Conservation (phyloP, 2,329 filamentous ascomycete genomes). For the Diaporthe ampelina region DNA sequence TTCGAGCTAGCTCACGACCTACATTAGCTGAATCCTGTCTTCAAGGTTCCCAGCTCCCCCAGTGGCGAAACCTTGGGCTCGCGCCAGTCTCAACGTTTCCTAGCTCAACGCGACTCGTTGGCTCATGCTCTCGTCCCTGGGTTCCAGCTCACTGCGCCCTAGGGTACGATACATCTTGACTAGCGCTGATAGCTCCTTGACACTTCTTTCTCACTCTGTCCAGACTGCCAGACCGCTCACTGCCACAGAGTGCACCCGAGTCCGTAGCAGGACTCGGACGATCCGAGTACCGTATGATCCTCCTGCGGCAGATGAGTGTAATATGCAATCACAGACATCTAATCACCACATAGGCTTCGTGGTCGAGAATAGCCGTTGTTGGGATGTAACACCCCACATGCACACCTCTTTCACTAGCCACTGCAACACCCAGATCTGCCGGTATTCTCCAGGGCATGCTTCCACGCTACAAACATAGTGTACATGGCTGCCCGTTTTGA, state of each 20-base stretch:
- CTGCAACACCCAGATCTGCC: conserved; percentile 32
- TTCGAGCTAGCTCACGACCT: conserved; percentile 12
- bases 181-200: conserved; percentile 1
- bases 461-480: not conserved
- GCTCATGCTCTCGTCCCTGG: not conserved
- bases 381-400: conserved; percentile 9
- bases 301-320: not conserved
- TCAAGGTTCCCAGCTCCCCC: not conserved
- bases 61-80: conserved; percentile 2
- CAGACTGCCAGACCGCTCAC: not conserved
- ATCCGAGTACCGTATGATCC: not conserved
- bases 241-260: not conserved
- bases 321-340: not conserved
- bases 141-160: not conserved
- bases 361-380: not conserved
- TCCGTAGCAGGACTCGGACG: not conserved
- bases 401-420: conserved; percentile 14
- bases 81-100: conserved; percentile 29
- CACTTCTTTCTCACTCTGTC: not conserved
- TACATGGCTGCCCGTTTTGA: not conserved
- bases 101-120: conserved; percentile 23
- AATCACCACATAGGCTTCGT: not conserved
- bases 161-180: not conserved
- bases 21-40: not conserved
- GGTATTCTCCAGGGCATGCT: not conserved